Conservation (phyloP, 495 filamentous ascomycete species). For the Penicillium fimorum region DNA sequence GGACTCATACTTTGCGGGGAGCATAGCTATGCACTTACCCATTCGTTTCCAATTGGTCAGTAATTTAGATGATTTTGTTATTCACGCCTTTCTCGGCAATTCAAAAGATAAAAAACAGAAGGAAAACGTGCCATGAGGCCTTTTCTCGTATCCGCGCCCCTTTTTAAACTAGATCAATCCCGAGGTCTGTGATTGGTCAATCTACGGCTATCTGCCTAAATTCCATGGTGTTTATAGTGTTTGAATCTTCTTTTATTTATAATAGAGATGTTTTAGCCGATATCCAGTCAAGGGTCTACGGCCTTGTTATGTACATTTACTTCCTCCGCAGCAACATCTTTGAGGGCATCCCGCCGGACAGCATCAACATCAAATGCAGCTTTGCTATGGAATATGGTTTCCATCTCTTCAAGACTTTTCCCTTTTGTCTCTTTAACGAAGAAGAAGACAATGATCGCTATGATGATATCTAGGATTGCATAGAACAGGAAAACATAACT, state of each 20-base stretch:
- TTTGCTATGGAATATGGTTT: conserved; percentile 30
- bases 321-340: conserved; percentile 7
- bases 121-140: not conserved
- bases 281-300: not conserved
- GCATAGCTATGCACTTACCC: not conserved
- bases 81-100: not conserved
- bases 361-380: conserved; percentile 29
- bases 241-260: not conserved
- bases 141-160: not conserved
- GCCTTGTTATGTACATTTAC: conserved; percentile 17
- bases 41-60: not conserved
- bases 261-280: not conserved
- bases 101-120: not conserved
- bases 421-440: conserved; percentile 63
- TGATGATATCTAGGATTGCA: conserved; percentile 33
- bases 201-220: not conserved
- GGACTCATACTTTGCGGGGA: not conserved
- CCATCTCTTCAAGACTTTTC: conserved; percentile 48
- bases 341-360: conserved; percentile 16
- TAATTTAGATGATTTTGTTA: not conserved
- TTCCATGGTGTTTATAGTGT: not conserved
- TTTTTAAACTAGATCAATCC: not conserved
- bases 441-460: conserved; percentile 55
- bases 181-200: not conserved
- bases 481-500: conserved; percentile 53